These are phyloP conservation scores for Naganishia kalamii DNA, from an alignment of 768 basidiomycete species.

Conservation along the genomic window DNA sequence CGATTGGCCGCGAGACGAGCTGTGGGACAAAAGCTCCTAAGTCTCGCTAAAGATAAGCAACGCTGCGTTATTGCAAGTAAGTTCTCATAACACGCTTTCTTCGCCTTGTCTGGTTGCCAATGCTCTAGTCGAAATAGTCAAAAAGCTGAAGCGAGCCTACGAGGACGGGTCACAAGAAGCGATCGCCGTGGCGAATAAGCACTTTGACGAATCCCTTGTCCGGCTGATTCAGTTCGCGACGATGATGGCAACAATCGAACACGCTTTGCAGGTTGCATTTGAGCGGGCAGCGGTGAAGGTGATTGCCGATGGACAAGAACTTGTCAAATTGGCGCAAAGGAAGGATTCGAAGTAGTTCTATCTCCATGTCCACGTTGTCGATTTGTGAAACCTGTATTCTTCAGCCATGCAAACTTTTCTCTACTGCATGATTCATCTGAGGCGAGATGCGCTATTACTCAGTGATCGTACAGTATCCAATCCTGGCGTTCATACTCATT, in stretches of 20 bases:
- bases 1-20: too few relatives aligned
- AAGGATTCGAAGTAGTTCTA: too few relatives aligned
- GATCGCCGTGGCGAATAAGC: neutral
- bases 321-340: too few relatives aligned
- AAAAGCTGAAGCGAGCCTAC: neutral
- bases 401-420: too few relatives aligned
- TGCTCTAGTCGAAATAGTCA: neutral
- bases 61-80: neutral
- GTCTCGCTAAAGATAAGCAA: neutral
- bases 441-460: too few relatives aligned
- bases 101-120: neutral
- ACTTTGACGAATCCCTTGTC: neutral
- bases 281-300: neutral
- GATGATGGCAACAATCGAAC: conserved; percentile 1
- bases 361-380: too few relatives aligned
- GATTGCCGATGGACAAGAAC: conserved; percentile 7
- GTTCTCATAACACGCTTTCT: neutral
- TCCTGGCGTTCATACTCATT: too few relatives aligned
- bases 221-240: conserved; percentile 2
- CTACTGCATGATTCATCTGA: too few relatives aligned
- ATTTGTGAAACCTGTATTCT: too few relatives aligned
- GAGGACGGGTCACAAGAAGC: neutral
- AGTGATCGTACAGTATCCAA: too few relatives aligned
- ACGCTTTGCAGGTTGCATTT: neutral
- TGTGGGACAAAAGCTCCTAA: neutral